phyloP scores from a whole-genome alignment of 2,329 filamentous ascomycete genomes.

The Colletotrichum tofieldiae region DNA sequence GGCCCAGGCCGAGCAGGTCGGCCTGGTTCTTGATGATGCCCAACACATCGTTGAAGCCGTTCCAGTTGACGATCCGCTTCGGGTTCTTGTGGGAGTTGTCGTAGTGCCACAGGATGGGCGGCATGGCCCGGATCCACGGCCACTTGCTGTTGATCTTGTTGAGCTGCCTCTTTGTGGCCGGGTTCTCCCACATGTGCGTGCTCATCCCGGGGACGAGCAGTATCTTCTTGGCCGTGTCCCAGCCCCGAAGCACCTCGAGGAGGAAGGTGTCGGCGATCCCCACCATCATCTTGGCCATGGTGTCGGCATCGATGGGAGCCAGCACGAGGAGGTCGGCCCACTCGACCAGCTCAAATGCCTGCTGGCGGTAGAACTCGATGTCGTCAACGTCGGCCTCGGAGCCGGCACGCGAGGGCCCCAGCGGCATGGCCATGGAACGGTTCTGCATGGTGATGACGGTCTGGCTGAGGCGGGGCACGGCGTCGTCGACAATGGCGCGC shows the following conservation, averaged over 20 bases:
- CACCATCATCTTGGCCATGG: conserved; percentile 88
- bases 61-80: conserved; percentile 73
- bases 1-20: conserved; percentile 80
- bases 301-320: conserved; percentile 87
- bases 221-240: conserved; percentile 89
- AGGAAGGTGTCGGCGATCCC: conserved; percentile 87
- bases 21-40: conserved; percentile 84
- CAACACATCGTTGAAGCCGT: conserved; percentile 79
- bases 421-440: conserved; percentile 54
- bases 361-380: conserved; percentile 67
- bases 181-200: conserved; percentile 89
- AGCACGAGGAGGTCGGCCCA: conserved; percentile 93
- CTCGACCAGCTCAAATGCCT: conserved; percentile 79
- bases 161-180: conserved; percentile 89
- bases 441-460: conserved; percentile 75
- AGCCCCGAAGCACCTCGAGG: conserved; percentile 85
- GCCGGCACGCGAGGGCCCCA: conserved; percentile 52
- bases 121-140: conserved; percentile 88
- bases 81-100: conserved; percentile 64
- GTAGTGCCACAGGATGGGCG: conserved; percentile 88
- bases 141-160: conserved; percentile 87
- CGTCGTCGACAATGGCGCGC: conserved; percentile 76
- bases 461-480: conserved; percentile 74
- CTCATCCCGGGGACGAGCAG: conserved; percentile 92
- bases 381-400: conserved; percentile 58